A percentile compares a stretch with the other conserved stretches of the same genome.
Conservation (phyloP, 352 stramenopile genomes). For the Phytopythium kandeliae region DNA sequence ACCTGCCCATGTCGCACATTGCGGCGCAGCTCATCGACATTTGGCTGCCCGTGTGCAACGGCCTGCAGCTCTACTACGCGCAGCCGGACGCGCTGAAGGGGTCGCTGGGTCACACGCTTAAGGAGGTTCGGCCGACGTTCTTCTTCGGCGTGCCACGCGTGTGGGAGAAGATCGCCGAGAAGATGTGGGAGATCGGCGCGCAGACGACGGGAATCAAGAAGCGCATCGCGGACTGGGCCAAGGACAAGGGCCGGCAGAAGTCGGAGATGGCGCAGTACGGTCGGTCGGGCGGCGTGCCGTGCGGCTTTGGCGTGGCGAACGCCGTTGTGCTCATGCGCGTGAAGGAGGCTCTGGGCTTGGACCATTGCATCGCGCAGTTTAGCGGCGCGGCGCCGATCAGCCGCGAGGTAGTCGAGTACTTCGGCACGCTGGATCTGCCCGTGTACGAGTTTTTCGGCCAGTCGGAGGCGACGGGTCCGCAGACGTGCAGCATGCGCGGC, state of each 20-base stretch:
- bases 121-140: constrained; percentile 83
- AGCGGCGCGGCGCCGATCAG: constrained; percentile 90
- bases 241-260: constrained; percentile 79
- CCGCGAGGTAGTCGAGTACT: constrained; percentile 93
- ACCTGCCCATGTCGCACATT: constrained; percentile 88
- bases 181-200: constrained; percentile 80
- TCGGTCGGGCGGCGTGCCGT: constrained; percentile 79
- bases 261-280: constrained; percentile 80
- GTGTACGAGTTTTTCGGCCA: constrained; percentile 94
- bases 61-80: constrained; percentile 82
- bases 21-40: constrained; percentile 88
- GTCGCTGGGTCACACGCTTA: constrained; percentile 77
- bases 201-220: constrained; percentile 91
- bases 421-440: constrained; percentile 92
- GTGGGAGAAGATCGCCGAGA: constrained; percentile 92
- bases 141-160: constrained; percentile 90
- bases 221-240: constrained; percentile 88
- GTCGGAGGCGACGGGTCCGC: constrained; percentile 87
- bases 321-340: constrained; percentile 83
- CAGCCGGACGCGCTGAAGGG: constrained; percentile 89
- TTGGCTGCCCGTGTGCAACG: constrained; percentile 57
- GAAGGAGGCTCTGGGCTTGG: constrained; percentile 87
- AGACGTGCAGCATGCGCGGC: constrained; percentile 65
- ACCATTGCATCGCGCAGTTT: constrained; percentile 77
- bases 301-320: constrained; percentile 87